These are phyloP conservation scores for Leccinum disarticulatum DNA, from an alignment of 768 basidiomycete genomes.

Conservation along the genomic window DNA sequence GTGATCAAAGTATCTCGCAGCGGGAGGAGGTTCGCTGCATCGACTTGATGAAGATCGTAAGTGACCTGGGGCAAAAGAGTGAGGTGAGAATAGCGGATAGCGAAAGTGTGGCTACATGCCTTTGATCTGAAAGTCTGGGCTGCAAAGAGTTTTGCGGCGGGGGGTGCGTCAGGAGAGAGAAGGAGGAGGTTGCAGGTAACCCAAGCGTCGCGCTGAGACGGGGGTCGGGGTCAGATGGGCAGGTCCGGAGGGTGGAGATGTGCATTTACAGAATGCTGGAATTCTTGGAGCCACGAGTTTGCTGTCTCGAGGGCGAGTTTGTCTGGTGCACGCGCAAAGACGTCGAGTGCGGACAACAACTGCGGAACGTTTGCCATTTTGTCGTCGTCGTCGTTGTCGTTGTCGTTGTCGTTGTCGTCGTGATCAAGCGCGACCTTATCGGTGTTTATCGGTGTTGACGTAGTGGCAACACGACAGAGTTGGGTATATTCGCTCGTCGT, in stretches of 20 bases:
- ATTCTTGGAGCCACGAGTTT: slow-evolving; percentile 96
- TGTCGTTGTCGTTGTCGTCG: not conserved
- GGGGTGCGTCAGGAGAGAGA: slow-evolving; percentile 72
- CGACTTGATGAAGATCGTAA: slow-evolving; percentile 91
- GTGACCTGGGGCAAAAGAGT: slow-evolving; percentile 65
- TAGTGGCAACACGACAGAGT: slow-evolving; percentile 33
- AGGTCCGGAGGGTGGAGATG: slow-evolving; percentile 62
- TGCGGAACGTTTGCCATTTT: slow-evolving; percentile 69
- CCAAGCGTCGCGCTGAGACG: slow-evolving; percentile 93
- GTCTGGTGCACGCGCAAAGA: slow-evolving; percentile 82
- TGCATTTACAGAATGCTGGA: slow-evolving; percentile 97
- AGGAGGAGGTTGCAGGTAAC: slow-evolving; percentile 90
- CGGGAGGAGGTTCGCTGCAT: slow-evolving; percentile 65
- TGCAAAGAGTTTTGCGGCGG: slow-evolving; percentile 86
- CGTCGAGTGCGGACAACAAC: slow-evolving; percentile 72
- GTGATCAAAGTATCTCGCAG: slow-evolving; percentile 85
- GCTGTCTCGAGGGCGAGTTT: slow-evolving; percentile 79
- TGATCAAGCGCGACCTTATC: slow-evolving; percentile 15
- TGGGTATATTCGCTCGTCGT: slow-evolving; percentile 34
- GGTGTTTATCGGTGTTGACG: slow-evolving; percentile 34
- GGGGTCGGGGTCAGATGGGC: slow-evolving; percentile 66
- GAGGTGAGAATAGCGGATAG: slow-evolving; percentile 26
- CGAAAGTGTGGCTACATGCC: slow-evolving; percentile 45
- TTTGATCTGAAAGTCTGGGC: slow-evolving; percentile 96
- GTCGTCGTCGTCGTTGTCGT: slow-evolving; percentile 15